phyloP scores from a whole-genome alignment of 192 early-diverging fungal species.

The Coemansia sp. region DNA sequence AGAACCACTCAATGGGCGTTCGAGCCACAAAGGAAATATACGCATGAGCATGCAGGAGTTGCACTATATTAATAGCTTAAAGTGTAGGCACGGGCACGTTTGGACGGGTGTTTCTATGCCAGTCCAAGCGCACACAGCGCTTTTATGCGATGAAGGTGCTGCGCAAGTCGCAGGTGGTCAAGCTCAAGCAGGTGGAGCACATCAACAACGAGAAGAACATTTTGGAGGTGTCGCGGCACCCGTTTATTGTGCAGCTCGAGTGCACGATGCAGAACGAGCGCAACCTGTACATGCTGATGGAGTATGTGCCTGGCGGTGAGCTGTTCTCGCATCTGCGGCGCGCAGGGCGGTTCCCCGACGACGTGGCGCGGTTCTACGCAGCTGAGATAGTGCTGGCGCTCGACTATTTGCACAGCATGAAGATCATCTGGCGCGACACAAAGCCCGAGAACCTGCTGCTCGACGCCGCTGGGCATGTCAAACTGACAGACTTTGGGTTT shows the following conservation, averaged over 20 bases:
- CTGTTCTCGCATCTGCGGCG: constrained; percentile 93
- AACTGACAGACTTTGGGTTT: constrained; percentile 98
- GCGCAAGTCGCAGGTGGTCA: constrained; percentile 78
- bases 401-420: constrained; percentile 87
- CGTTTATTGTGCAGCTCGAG: constrained; percentile 83
- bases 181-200: constrained; percentile 84
- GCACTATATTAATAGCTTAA: constrained; percentile 1
- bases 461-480: constrained; percentile 88
- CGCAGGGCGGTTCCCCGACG: constrained; percentile 89
- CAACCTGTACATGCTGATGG: constrained; percentile 93
- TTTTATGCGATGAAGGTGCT: constrained; percentile 87
- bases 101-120: constrained; percentile 89
- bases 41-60: not conserved
- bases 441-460: constrained; percentile 91
- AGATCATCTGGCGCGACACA: constrained; percentile 97
- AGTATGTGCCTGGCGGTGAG: constrained; percentile 96
- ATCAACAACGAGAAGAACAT: constrained; percentile 84
- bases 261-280: constrained; percentile 95
- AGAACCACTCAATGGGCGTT: not conserved
- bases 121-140: constrained; percentile 65
- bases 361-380: constrained; percentile 94
- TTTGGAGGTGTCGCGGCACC: constrained; percentile 67
- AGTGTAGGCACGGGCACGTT: constrained; percentile 94
- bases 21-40: not conserved
- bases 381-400: constrained; percentile 95